Conservation (phyloP, 352 stramenopile species). For the Phytophthora vignae region DNA sequence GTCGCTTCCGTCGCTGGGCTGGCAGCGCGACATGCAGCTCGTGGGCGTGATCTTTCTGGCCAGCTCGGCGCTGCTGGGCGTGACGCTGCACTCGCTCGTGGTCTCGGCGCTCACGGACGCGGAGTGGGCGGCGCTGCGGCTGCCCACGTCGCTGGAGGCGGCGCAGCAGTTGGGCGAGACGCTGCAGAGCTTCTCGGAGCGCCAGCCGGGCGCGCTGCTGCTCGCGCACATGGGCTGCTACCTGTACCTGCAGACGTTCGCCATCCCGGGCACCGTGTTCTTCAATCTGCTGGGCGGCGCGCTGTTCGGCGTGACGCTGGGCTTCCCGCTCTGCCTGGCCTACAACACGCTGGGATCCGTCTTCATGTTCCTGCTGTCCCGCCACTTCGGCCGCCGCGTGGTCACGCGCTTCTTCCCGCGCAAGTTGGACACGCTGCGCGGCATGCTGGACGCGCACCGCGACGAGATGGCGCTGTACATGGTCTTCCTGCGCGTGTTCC, state of each 20-base stretch:
- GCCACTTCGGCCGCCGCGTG: constrained; percentile 58
- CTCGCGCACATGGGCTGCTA: constrained; percentile 79
- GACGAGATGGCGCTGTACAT: constrained; percentile 86
- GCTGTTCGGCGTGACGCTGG: constrained; percentile 71
- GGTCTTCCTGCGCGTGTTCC: constrained; percentile 84
- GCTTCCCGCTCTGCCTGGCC: constrained; percentile 78
- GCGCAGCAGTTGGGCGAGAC: constrained; percentile 74
- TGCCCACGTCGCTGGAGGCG: constrained; percentile 68
- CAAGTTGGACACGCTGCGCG: constrained; percentile 57
- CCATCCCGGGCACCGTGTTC: constrained; percentile 83
- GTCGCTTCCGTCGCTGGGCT: constrained; percentile 23
- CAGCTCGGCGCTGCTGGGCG: constrained; percentile 43
- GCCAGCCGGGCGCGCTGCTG: constrained; percentile 50
- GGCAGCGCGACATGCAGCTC: constrained; percentile 61
- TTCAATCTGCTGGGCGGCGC: constrained; percentile 82
- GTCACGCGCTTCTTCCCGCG: constrained; percentile 62
- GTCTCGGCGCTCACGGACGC: constrained; percentile 55
- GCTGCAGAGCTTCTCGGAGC: constrained; percentile 61
- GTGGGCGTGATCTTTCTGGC: constrained; percentile 53
- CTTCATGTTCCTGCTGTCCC: constrained; percentile 80
- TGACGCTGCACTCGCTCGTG: constrained; percentile 65
- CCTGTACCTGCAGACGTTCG: constrained; percentile 83
- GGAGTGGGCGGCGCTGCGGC: constrained; percentile 61
- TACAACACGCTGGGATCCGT: constrained; percentile 86
- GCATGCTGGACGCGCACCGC: constrained; percentile 71